Percentiles rank a stretch among this genome's conserved stretches.
Evolutionary conservation across 345 rosid species (phyloP).

Genomic region (Rhodomyrtus tomentosa): DNA sequence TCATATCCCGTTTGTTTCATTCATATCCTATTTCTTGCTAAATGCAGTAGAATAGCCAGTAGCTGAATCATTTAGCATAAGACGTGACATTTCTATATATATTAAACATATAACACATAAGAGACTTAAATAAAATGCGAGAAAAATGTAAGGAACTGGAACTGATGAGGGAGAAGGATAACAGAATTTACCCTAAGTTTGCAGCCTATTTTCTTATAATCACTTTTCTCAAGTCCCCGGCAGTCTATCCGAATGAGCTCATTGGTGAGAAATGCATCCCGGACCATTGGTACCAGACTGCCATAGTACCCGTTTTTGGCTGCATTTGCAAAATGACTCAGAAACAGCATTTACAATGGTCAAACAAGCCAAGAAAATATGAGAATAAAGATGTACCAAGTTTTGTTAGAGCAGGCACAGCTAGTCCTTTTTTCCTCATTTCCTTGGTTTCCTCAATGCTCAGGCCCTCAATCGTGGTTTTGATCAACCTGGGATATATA

Average conservation of each 20-base stretch:
- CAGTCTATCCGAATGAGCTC: constrained; percentile 82
- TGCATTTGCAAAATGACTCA: constrained; percentile 26
- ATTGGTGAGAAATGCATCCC: constrained; percentile 69
- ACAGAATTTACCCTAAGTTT: constrained; percentile 56
- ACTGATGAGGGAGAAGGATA: neutral
- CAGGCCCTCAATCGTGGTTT: constrained; percentile 71
- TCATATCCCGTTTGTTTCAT: neutral
- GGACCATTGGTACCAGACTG: constrained; percentile 78
- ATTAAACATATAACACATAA: neutral
- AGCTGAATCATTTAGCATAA: neutral
- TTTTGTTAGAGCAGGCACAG: constrained; percentile 66
- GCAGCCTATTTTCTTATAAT: constrained; percentile 89
- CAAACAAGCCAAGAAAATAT: neutral
- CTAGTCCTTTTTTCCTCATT: constrained; percentile 73
- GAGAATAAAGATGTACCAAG: constrained; percentile 33
- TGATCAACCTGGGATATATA: constrained; percentile 71
- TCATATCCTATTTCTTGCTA: neutral
- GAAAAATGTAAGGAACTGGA: neutral
- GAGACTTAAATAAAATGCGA: neutral
- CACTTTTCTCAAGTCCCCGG: constrained; percentile 70
- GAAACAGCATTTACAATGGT: neutral
- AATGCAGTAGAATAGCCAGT: neutral
- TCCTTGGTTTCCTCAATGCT: constrained; percentile 77
- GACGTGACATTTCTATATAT: neutral
- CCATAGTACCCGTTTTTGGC: constrained; percentile 92